Evolutionary conservation across 495 filamentous ascomycete species (phyloP), one percentile per base, ranked within the genome.

Genomic region (Aeminium ludgeri): DNA sequence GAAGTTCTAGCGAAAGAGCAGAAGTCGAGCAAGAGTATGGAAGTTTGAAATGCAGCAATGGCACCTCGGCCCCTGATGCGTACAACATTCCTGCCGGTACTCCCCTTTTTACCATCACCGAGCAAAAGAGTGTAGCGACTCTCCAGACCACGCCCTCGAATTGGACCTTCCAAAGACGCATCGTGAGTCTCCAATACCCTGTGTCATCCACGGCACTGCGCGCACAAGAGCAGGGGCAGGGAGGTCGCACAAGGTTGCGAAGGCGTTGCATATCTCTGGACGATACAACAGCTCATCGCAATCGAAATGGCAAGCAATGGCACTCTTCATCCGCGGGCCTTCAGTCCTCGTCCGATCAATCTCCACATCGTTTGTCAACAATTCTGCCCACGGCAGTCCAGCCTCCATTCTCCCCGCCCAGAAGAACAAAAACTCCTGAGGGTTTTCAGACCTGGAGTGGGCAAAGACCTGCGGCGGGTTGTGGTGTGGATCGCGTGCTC

Each of bases 381-480:
- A 25, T 13, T n/a, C 11, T 13, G 2, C 6, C 43, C 1, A 8
- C 34, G 15, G 15, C 46, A 12, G 41, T 30, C n/a, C 12, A 13
- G 18, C 50, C 50, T 12, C 50, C 43, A 20, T 46, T 34, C 23
- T 10, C 34, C 12, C 41, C 50, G 1, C 50, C 46, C 1, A 19
- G 35, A 20, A 41, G 50, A 12, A 31, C 46, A 8, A 30, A 16
- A 15, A 53, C 50, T 2, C 50, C 50, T 10, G 40, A 53, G 12
- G 50, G 50, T 16, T 6, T 53, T 15, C 50, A 47, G 4, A 28
- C 41, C 6, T 53, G 50, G 50, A 33, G 34, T 29, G 42, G 32
- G 25, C 37, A 53, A 19, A 5, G 33, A 7, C 6, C 8, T 6
- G 12, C 25, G 3, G 10, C 27, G 11, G 17, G 10, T 43, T 30